phyloP scores from a whole-genome alignment of 2,329 filamentous ascomycete genomes.

The Scytalidium sp. region DNA sequence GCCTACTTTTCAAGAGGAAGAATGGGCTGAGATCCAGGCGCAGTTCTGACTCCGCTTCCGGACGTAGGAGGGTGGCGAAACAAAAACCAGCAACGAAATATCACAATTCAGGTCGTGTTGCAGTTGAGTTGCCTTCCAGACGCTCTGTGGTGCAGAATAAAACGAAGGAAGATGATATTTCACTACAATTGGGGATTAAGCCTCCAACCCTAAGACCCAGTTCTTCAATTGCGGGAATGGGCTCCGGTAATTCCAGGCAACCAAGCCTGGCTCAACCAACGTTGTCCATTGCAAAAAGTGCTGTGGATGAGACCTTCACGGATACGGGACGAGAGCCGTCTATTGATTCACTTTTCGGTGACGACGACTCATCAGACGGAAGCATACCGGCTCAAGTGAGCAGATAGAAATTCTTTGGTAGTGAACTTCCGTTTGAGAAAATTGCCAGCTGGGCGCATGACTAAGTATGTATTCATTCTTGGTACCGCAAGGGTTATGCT shows the following conservation, averaged over 20 bases:
- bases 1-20: no score
- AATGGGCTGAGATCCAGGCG: no score
- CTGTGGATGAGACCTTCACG: neutral
- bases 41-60: no score
- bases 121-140: neutral
- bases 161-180: neutral
- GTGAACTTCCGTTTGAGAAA: neutral
- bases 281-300: no score
- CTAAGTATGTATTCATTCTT: no score
- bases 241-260: neutral
- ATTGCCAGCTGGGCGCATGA: neutral
- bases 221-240: constrained; percentile 4
- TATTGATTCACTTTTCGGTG: neutral
- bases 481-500: no score
- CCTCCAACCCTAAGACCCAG: neutral
- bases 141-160: neutral
- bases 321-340: neutral
- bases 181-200: no score
- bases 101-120: no score
- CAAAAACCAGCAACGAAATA: no score
- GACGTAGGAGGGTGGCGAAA: no score
- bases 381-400: constrained; percentile 13
- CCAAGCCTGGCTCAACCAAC: neutral
- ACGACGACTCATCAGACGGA: constrained; percentile 11
- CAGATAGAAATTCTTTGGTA: neutral